Evolutionary conservation across 2,329 filamentous ascomycete species (phyloP), one percentile per base, ranked within the genome.

Genomic region (Penicillium sp.): DNA sequence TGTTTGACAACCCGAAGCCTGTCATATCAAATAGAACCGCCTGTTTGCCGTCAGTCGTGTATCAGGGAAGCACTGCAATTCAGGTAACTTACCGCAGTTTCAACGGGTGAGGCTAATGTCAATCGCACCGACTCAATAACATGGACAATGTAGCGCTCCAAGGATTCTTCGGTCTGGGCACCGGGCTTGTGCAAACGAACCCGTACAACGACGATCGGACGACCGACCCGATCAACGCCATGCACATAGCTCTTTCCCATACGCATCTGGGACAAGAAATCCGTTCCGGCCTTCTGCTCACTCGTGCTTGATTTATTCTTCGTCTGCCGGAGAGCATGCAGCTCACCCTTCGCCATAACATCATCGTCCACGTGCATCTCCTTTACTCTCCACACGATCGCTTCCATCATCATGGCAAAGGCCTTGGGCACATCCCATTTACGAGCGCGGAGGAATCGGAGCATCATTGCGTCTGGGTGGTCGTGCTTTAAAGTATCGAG

Each of bases 21-120:
- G 90, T 95, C 90, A 97, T 92, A 71, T 99, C 93, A 68, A 99
- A 97, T 34, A 97, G 77, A 58, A 97, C 84, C 29, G 90, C 92
- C 90, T 95, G 57, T 5, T 1, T 9, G 5, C 2, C 16, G 39
- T 63, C 18, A 61, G 55, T n/a, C 27, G 44, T 16, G 21, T 9
- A n/a, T 11, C 10, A 8, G 4, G 1, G 4, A 36, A 36, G n/a
- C 5, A n/a, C 7, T 0, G 8, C 1, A 3, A 65, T 44, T 11
- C 7, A 13, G 43, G 78, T 5, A 11, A 52, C 62, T 31, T 81
- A 95, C 91, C 59, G 92, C 92, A 54, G 93, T 97, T 67, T 97
- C 94, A 18, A 95, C 84, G 0, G 90, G 91, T 14, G 86, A 83
- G 55, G 82, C 79, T 47, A 97, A 77, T 52, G 94, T 78, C 77